Conservation (phyloP, 1,139 yeast species). For the Saccharomyces hybrid region DNA sequence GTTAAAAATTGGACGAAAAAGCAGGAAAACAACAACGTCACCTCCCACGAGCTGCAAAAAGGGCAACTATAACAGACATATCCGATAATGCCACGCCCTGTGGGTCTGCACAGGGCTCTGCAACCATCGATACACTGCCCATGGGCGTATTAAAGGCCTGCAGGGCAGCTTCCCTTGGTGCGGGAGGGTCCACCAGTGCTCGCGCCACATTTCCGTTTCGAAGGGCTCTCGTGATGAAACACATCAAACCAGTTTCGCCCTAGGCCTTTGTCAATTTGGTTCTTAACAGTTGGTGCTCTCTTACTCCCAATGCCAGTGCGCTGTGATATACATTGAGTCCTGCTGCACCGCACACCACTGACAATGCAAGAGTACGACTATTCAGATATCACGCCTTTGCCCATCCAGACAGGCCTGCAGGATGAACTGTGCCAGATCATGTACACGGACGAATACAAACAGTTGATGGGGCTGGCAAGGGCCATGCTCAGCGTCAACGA, state of each 20-base stretch:
- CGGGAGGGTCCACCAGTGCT: background rate
- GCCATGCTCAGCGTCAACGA: slow-evolving; percentile 57
- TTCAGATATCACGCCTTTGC: slow-evolving; percentile 11
- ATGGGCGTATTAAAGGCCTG: background rate
- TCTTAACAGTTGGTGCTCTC: background rate
- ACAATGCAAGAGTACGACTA: background rate
- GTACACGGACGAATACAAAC: slow-evolving; percentile 64
- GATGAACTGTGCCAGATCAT: slow-evolving; percentile 61
- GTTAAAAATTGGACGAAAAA: background rate
- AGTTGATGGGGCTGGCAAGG: slow-evolving; percentile 53
- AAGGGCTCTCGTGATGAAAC: background rate
- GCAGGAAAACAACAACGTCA: background rate
- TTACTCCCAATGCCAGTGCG: background rate
- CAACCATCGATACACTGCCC: background rate
- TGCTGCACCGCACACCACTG: slow-evolving; percentile 4
- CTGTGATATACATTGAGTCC: background rate
- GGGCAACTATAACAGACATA: slow-evolving; percentile 13
- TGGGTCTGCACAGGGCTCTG: background rate
- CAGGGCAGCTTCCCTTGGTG: background rate
- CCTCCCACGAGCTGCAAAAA: slow-evolving; percentile 6
- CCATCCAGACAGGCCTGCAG: slow-evolving; percentile 34
- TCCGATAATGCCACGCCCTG: slow-evolving; percentile 4
- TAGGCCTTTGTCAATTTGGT: background rate
- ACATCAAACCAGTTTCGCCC: background rate
- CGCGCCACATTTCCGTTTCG: background rate